Base-by-base conservation (phyloP, 106 monocot genomes). In the Dioscorea dumetorum region DNA sequence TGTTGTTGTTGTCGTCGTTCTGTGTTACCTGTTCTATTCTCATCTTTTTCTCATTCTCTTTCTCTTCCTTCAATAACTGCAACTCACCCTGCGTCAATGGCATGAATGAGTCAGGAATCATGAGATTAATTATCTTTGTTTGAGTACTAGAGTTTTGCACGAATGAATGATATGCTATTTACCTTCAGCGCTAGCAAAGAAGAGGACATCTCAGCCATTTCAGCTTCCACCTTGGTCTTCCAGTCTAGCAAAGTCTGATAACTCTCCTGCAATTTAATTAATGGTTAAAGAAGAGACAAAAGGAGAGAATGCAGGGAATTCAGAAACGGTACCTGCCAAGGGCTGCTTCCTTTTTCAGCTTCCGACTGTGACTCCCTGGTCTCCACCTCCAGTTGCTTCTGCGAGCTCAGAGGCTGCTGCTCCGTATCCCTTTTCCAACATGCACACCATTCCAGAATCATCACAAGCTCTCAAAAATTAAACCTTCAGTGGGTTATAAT, bases 51-150 rank as follows among this genome's bases (percentile, higher is more conserved):
- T 41, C 28, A 28, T 28, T 41, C 41, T 41, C 34, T 16, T 69
- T 79, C 50, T 77, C 76, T 50, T 64, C 63, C 76, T 84, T 83
- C 24, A 86, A 17, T 14, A 52, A 0, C 57, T 24, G 34, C 32
- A 89, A 63, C 61, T 91, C 91, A 21, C 85, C 91, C 84, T 84
- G 79, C 79, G n/a, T n/a, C n/a, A n/a, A 67, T 21, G 11, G 59
- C 4, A 16, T 17, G 17, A 23, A 15, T 53, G 16, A 41, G 8
- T 41, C 48, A 33, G 1, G 28, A 28, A 28, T 28, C 28, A 28
- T 28, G 28, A 28, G 28, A 34, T 64, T 33, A 48, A n/a, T 19
- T 13, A 8, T 3, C 2, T 41, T 8, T 41, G 10, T 6, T 41
- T 41, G 6, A 41, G 2, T 28, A 28, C 28, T 41, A 41, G 10